phyloP scores from a whole-genome alignment of 805 yeast genomes.

The Citeromyces nyonsensis region DNA sequence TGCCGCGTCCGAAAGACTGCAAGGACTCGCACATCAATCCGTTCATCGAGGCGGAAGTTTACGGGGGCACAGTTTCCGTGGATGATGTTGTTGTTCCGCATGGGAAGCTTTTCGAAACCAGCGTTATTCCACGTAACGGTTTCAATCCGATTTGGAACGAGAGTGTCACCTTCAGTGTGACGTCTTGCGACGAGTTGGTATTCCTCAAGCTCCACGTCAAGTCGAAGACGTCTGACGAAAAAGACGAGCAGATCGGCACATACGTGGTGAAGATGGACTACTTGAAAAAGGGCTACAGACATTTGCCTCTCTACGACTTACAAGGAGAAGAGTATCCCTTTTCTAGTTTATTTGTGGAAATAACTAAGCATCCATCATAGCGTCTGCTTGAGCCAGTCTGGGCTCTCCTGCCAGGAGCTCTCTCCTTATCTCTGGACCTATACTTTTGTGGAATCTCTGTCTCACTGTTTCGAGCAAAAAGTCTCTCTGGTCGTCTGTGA shows the following conservation, averaged over 20 bases:
- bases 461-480: conserved; percentile 82
- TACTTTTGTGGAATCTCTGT: conserved; percentile 75
- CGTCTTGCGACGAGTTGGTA: conserved; percentile 26
- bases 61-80: conserved; percentile 20
- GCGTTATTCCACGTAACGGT: conserved; percentile 47
- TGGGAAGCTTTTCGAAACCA: conserved; percentile 13
- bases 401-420: conserved; percentile 80
- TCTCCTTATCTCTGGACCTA: conserved; percentile 90
- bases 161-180: conserved; percentile 22
- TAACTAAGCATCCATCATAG: conserved; percentile 4
- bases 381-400: conserved; percentile 16
- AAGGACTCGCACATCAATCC: conserved; percentile 37
- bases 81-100: too few species aligned
- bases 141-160: conserved; percentile 80
- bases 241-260: conserved; percentile 30
- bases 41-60: conserved; percentile 41
- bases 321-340: conserved; percentile 64
- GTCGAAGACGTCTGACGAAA: conserved; percentile 5
- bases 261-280: conserved; percentile 45
- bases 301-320: conserved; percentile 58
- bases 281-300: conserved; percentile 69
- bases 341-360: conserved; percentile 30
- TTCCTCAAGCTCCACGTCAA: conserved; percentile 41
- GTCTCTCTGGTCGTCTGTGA: conserved; percentile 97
- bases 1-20: conserved; percentile 50